These are phyloP conservation scores for Xylariaceae sp. DNA, from an alignment of 2,329 filamentous ascomycete species.

Conservation along the genomic window DNA sequence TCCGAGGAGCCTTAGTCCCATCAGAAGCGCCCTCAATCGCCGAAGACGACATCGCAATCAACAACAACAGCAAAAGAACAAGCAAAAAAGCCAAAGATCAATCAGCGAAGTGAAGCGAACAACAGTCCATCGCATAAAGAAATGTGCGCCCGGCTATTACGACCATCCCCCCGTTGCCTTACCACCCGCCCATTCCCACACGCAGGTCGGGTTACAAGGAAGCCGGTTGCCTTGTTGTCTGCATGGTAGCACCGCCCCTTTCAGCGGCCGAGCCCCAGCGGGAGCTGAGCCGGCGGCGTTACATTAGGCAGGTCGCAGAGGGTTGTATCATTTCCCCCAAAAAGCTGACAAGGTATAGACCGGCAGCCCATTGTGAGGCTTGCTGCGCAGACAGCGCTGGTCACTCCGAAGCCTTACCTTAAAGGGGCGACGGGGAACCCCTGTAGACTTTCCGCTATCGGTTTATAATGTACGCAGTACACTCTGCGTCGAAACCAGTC, in stretches of 20 bases:
- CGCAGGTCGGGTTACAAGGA: too few relatives aligned
- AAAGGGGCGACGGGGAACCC: neutral
- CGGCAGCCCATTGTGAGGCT: neutral
- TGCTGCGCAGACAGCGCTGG: too few relatives aligned
- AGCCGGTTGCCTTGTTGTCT: constrained; percentile 13
- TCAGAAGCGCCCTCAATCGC: constrained; percentile 16
- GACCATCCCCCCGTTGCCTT: neutral
- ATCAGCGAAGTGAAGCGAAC: too few relatives aligned
- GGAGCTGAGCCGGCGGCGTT: constrained; percentile 11
- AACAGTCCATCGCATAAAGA: too few relatives aligned
- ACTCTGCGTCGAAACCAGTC: too few relatives aligned
- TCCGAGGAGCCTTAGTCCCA: constrained; percentile 11
- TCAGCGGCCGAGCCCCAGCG: neutral
- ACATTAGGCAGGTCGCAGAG: neutral
- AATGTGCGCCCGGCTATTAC: too few relatives aligned
- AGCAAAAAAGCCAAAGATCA: neutral
- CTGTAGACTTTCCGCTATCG: neutral
- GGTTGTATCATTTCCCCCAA: constrained; percentile 4
- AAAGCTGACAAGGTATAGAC: neutral
- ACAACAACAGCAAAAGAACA: too few relatives aligned
- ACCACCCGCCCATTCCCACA: neutral
- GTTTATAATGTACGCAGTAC: too few relatives aligned
- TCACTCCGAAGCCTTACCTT: neutral
- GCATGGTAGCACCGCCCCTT: constrained; percentile 7
- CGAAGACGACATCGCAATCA: too few relatives aligned